phyloP scores from a whole-genome alignment of 1,284 basidiomycete species.

The Vanrija sp. region DNA sequence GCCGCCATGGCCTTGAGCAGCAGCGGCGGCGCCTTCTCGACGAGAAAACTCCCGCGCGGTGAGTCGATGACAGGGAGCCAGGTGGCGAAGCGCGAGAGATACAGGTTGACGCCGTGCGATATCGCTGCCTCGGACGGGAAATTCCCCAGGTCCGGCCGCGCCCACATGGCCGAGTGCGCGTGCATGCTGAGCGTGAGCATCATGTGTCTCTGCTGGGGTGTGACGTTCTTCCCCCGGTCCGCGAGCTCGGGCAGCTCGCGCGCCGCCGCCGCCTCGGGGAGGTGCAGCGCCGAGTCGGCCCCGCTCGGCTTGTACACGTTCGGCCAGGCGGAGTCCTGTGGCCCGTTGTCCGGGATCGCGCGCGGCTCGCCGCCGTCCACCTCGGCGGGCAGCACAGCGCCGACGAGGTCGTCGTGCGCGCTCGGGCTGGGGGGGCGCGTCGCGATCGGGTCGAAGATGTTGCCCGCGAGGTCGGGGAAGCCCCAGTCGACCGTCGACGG shows the following conservation, averaged over 20 bases:
- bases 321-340: slow-evolving; percentile 20
- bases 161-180: slow-evolving; percentile 19
- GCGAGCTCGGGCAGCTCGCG: not conserved
- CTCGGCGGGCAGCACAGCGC: slow-evolving; percentile 10
- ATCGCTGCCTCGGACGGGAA: slow-evolving; percentile 21
- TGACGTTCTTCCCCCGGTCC: not conserved
- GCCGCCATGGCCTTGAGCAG: slow-evolving; percentile 22
- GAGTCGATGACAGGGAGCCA: slow-evolving; percentile 21
- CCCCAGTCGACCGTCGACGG: slow-evolving; percentile 12
- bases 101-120: slow-evolving; percentile 21
- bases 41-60: slow-evolving; percentile 7
- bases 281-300: slow-evolving; percentile 8
- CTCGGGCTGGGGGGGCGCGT: slow-evolving; percentile 8
- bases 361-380: slow-evolving; percentile 10
- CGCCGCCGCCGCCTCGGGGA: not conserved
- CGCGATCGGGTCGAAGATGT: slow-evolving; percentile 18
- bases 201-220: not conserved
- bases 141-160: slow-evolving; percentile 14
- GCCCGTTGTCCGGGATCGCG: slow-evolving; percentile 19
- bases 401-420: slow-evolving; percentile 1
- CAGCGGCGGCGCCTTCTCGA: slow-evolving; percentile 15
- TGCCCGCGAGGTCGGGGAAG: slow-evolving; percentile 3
- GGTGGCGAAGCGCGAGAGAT: slow-evolving; percentile 18
- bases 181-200: slow-evolving; percentile 20
- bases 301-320: slow-evolving; percentile 16